These are phyloP conservation scores for Fusarium sp. DNA, from an alignment of 2,329 filamentous ascomycete species.

Conservation along the genomic window DNA sequence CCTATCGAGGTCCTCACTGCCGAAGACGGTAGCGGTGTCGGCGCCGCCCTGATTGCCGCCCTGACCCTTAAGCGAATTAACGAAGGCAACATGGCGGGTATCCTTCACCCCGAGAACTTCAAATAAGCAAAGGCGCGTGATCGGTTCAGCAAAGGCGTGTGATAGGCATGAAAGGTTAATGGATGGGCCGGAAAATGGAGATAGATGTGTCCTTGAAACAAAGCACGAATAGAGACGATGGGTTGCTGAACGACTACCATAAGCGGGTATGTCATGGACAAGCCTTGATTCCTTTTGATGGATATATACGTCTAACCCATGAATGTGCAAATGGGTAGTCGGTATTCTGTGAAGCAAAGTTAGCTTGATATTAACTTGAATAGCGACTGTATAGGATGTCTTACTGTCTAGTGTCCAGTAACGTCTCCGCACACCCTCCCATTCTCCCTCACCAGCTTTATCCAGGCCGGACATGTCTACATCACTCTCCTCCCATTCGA, in stretches of 20 bases:
- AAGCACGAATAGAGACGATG: constrained; percentile 28
- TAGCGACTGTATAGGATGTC: constrained; percentile 40
- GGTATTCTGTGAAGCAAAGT: constrained; percentile 66
- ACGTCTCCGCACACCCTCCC: constrained; percentile 86
- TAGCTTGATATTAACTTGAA: constrained; percentile 11
- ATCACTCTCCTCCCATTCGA: constrained; percentile 83
- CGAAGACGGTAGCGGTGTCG: constrained; percentile 97
- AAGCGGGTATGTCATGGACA: constrained; percentile 21
- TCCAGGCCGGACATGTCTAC: constrained; percentile 76
- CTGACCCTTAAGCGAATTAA: constrained; percentile 73
- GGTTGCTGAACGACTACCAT: constrained; percentile 22
- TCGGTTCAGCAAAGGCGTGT: constrained; percentile 18
- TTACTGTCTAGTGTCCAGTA: constrained; percentile 88
- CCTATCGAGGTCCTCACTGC: constrained; percentile 88
- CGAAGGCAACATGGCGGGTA: constrained; percentile 71
- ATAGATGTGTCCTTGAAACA: constrained; percentile 36
- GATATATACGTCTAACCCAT: constrained; percentile 63
- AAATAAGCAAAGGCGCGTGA: constrained; percentile 40
- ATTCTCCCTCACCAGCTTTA: constrained; percentile 76
- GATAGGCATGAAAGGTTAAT: constrained; percentile 25
- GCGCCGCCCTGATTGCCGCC: constrained; percentile 90
- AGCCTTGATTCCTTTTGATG: constrained; percentile 1
- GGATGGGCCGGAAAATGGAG: constrained; percentile 32
- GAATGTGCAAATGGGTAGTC: constrained; percentile 79
- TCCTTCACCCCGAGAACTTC: constrained; percentile 74